phyloP scores from a whole-genome alignment of 1,139 yeast species.

The Taphrina pruni region DNA sequence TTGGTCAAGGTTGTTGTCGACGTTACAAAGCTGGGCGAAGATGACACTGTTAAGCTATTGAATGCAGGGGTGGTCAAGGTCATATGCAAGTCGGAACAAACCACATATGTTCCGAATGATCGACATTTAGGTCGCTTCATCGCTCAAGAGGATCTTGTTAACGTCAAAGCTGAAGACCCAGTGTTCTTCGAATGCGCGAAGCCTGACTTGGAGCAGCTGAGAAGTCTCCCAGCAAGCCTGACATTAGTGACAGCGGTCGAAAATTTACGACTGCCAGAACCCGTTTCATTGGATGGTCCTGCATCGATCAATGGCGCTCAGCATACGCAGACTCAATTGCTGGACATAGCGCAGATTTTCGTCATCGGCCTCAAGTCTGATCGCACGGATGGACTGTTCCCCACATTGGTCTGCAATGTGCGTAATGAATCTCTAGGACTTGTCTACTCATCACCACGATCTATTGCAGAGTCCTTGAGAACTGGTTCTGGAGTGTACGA shows the following conservation, averaged over 20 bases:
- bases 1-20: slow-evolving; percentile 33
- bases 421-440: slow-evolving; percentile 76
- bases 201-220: not conserved
- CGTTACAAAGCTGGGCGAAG: slow-evolving; percentile 26
- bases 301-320: slow-evolving; percentile 1
- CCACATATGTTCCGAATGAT: slow-evolving; percentile 4
- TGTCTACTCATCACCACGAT: slow-evolving; percentile 84
- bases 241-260: slow-evolving; percentile 32
- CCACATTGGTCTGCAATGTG: slow-evolving; percentile 81
- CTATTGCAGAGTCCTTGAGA: slow-evolving; percentile 79
- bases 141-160: not conserved
- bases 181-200: slow-evolving; percentile 5
- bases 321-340: not conserved
- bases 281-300: not conserved
- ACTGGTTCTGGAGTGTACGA: slow-evolving; percentile 91
- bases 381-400: slow-evolving; percentile 80
- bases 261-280: slow-evolving; percentile 19
- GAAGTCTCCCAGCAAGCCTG: slow-evolving; percentile 19
- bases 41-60: slow-evolving; percentile 8
- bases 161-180: slow-evolving; percentile 13
- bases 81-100: slow-evolving; percentile 20
- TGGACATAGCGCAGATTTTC: slow-evolving; percentile 20
- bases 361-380: slow-evolving; percentile 61
- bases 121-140: slow-evolving; percentile 17
- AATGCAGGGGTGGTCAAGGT: slow-evolving; percentile 27